Conservation (phyloP, 192 early-diverging fungal genomes). For the Backusella macrospora region DNA sequence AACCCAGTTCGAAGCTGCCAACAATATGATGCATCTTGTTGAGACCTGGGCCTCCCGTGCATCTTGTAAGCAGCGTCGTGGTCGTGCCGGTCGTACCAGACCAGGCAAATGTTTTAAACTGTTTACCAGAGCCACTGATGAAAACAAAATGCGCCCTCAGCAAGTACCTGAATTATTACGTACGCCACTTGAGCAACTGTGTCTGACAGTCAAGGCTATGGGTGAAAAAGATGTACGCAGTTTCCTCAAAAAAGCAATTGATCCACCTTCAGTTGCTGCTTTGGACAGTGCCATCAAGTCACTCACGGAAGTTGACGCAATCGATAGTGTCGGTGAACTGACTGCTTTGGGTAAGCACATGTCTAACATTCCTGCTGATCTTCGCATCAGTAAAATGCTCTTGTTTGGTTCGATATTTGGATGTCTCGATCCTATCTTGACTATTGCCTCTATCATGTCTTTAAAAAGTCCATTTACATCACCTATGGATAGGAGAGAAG, state of each 20-base stretch:
- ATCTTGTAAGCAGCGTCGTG: slow-evolving; percentile 61
- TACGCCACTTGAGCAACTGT: slow-evolving; percentile 84
- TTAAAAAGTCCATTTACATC: slow-evolving; percentile 53
- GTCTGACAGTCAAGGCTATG: slow-evolving; percentile 69
- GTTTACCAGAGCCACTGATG: slow-evolving; percentile 51
- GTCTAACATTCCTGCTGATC: slow-evolving; percentile 72
- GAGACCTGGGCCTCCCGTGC: slow-evolving; percentile 54
- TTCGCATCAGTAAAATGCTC: slow-evolving; percentile 79
- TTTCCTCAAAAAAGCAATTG: slow-evolving; percentile 63
- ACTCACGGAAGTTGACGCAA: slow-evolving; percentile 64
- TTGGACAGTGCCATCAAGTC: slow-evolving; percentile 61
- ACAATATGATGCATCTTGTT: slow-evolving; percentile 63
- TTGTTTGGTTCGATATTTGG: slow-evolving; percentile 74
- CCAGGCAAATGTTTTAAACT: slow-evolving; percentile 78
- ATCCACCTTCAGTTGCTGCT: slow-evolving; percentile 62
- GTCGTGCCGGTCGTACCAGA: slow-evolving; percentile 83
- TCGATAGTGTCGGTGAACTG: slow-evolving; percentile 53
- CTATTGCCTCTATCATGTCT: slow-evolving; percentile 69
- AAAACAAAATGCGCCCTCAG: slow-evolving; percentile 56
- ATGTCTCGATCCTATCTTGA: slow-evolving; percentile 72
- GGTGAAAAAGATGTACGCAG: slow-evolving; percentile 57
- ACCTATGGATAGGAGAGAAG: slow-evolving; percentile 54
- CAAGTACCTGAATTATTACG: slow-evolving; percentile 79
- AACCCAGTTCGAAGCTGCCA: slow-evolving; percentile 51
- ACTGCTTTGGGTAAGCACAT: slow-evolving; percentile 73